phyloP scores from a whole-genome alignment of 495 filamentous ascomycete species.

The Xylaria flabelliformis region DNA sequence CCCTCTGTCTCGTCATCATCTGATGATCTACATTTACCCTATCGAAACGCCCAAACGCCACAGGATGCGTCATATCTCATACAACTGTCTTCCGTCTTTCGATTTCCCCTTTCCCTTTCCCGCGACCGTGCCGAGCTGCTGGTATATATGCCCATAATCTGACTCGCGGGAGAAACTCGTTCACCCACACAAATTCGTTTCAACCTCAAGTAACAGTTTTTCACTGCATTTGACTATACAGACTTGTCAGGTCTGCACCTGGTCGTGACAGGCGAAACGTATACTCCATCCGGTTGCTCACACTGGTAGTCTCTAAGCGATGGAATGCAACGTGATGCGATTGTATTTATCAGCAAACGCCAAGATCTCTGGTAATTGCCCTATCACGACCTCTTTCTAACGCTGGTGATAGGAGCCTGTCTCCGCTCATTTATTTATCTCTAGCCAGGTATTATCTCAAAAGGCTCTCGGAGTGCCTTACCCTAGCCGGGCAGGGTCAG shows the following conservation, averaged over 20 bases:
- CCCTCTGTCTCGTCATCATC: constrained; percentile 22
- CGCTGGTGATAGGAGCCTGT: background rate
- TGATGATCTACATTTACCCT: constrained; percentile 27
- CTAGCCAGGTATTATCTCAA: constrained; percentile 25
- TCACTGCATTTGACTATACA: background rate
- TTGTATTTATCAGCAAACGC: background rate
- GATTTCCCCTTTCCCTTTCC: background rate
- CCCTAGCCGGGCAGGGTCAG: constrained; percentile 42
- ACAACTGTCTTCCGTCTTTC: constrained; percentile 29
- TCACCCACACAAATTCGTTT: background rate
- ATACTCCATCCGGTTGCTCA: background rate
- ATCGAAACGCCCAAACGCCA: constrained; percentile 33
- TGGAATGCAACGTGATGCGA: background rate
- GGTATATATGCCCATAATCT: background rate
- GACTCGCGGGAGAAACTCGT: background rate
- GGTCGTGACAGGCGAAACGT: background rate
- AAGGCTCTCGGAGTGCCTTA: constrained; percentile 27
- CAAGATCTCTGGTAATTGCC: background rate
- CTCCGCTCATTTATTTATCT: constrained; percentile 1
- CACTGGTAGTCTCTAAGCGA: background rate
- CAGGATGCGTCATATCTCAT: constrained; percentile 36
- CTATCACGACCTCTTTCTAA: background rate
- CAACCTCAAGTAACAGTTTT: background rate
- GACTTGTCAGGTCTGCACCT: background rate
- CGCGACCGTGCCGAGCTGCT: background rate